Conservation (phyloP, 1,284 basidiomycete genomes). For the Austroboletus novae-zelandiae region DNA sequence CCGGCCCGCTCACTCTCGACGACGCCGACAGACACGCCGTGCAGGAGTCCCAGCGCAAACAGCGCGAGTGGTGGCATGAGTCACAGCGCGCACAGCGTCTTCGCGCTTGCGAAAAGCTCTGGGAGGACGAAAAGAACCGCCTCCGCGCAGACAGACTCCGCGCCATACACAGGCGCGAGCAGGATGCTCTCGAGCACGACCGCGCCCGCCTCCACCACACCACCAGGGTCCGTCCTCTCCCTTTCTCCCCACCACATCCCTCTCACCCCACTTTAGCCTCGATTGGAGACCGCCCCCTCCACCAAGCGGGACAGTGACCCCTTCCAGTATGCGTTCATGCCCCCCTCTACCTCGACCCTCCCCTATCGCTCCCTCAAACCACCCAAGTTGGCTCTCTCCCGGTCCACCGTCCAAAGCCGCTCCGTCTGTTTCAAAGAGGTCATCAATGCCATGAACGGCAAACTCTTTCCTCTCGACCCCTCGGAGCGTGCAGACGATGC, state of each 20-base stretch:
- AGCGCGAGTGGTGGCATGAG: slow-evolving; percentile 36
- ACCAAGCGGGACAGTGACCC: slow-evolving; percentile 17
- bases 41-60: slow-evolving; percentile 39
- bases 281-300: slow-evolving; percentile 5
- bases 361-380: slow-evolving; percentile 7
- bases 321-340: slow-evolving; percentile 33
- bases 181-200: slow-evolving; percentile 31
- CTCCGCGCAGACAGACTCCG: slow-evolving; percentile 42
- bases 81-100: slow-evolving; percentile 42
- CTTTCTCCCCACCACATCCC: neutral
- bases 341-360: slow-evolving; percentile 10
- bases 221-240: slow-evolving; percentile 17
- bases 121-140: slow-evolving; percentile 48
- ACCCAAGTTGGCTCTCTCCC: slow-evolving; percentile 7
- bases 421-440: slow-evolving; percentile 55
- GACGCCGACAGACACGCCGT: slow-evolving; percentile 43
- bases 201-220: slow-evolving; percentile 26
- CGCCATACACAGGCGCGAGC: slow-evolving; percentile 38
- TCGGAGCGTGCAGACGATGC: slow-evolving; percentile 36
- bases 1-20: slow-evolving; percentile 49
- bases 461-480: slow-evolving; percentile 49
- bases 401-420: slow-evolving; percentile 11
- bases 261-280: slow-evolving; percentile 17
- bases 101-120: slow-evolving; percentile 46
- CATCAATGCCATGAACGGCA: slow-evolving; percentile 55